Evolutionary conservation across 805 yeast genomes (phyloP).

Genomic region (Priceomyces castillae): DNA sequence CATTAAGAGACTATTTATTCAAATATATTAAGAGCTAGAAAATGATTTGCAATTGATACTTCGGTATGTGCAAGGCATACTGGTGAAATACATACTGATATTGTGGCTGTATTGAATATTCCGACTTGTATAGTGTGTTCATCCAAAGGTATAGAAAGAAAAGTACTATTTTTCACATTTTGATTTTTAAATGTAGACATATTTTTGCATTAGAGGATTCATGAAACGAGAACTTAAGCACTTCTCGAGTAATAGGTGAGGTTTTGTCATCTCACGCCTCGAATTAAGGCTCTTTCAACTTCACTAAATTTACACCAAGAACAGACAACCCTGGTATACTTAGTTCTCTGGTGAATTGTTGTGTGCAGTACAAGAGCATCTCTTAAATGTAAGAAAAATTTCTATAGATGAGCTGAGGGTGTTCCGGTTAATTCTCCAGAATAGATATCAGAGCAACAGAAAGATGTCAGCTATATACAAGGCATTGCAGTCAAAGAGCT

Average conservation of each 20-base stretch:
- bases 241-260: too few relatives aligned
- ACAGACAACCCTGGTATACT: too few relatives aligned
- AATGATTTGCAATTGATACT: background rate
- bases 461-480: slow-evolving; percentile 46
- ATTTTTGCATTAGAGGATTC: too few relatives aligned
- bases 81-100: background rate
- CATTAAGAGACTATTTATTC: slow-evolving; percentile 14
- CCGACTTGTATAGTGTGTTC: background rate
- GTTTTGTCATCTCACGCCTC: too few relatives aligned
- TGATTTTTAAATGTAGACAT: too few relatives aligned
- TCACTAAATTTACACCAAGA: too few relatives aligned
- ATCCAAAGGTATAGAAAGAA: background rate
- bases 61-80: background rate
- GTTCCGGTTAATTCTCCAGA: background rate
- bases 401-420: slow-evolving; percentile 12
- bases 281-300: too few relatives aligned
- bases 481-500: slow-evolving; percentile 43
- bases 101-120: background rate
- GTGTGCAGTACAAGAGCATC: too few relatives aligned
- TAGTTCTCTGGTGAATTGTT: too few relatives aligned
- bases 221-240: too few relatives aligned
- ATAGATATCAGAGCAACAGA: background rate
- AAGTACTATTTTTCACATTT: background rate
- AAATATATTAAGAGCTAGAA: background rate
- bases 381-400: background rate